These are phyloP conservation scores for Puccinia novopanici DNA, from an alignment of 1,284 basidiomycete species.

Conservation along the genomic window DNA sequence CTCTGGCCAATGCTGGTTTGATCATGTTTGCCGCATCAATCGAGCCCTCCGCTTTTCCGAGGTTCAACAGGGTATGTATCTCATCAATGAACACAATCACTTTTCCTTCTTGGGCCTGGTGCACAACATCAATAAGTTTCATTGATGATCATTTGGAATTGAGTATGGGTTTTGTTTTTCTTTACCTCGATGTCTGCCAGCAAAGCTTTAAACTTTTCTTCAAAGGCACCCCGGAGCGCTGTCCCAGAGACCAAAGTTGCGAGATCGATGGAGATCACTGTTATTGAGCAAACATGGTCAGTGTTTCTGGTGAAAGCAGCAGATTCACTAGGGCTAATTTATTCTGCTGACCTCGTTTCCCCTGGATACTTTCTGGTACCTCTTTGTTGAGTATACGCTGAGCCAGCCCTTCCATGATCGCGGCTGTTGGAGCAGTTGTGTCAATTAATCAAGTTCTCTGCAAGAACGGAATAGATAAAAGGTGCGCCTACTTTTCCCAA, in stretches of 20 bases:
- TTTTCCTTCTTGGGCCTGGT: constrained; percentile 60
- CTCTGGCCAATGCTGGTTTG: constrained; percentile 64
- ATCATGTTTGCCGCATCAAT: constrained; percentile 91
- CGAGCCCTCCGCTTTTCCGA: constrained; percentile 86
- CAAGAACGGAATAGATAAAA: constrained; percentile 63
- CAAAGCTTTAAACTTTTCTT: constrained; percentile 85
- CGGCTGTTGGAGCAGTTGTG: constrained; percentile 60
- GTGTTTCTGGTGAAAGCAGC: constrained; percentile 72
- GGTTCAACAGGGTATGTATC: constrained; percentile 76
- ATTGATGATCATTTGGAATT: not conserved
- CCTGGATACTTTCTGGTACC: constrained; percentile 68
- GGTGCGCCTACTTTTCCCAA: constrained; percentile 53
- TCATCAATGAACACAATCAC: constrained; percentile 87
- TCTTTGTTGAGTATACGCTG: constrained; percentile 84
- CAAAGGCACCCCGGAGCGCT: constrained; percentile 84
- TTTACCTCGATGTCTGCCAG: constrained; percentile 83
- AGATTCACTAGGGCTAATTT: constrained; percentile 63
- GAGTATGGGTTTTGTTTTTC: not conserved
- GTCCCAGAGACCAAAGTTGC: constrained; percentile 80
- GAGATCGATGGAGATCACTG: constrained; percentile 68
- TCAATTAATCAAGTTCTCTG: constrained; percentile 66
- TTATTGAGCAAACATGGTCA: constrained; percentile 42
- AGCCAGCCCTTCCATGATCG: constrained; percentile 86
- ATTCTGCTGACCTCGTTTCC: constrained; percentile 63
- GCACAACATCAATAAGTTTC: not conserved